A percentile compares a stretch with the other conserved stretches of the same genome.
phyloP scores from a whole-genome alignment of 192 early-diverging fungal species.

The Backusella westeae region DNA sequence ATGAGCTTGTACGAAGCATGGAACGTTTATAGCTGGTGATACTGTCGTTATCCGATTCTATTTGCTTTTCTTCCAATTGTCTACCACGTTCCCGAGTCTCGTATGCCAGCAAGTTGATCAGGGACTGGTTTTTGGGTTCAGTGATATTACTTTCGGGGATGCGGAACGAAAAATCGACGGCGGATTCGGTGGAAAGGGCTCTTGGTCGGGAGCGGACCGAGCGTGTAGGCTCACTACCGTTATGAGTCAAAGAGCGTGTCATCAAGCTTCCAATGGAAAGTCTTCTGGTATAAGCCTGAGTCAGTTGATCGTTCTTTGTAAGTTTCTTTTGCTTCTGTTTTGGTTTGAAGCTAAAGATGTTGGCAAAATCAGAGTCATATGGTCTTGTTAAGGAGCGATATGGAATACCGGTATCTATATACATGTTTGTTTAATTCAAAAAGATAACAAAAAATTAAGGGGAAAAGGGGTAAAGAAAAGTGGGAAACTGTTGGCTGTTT shows the following conservation, averaged over 20 bases:
- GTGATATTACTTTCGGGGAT: not conserved
- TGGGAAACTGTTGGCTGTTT: not conserved
- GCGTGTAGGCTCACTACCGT: not conserved
- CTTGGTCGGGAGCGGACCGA: not conserved
- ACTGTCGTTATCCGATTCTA: not conserved
- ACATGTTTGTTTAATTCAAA: slow-evolving; percentile 2
- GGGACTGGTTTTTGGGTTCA: not conserved
- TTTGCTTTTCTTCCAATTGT: not conserved
- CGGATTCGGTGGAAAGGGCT: not conserved
- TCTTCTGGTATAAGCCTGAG: not conserved
- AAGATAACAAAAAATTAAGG: not conserved
- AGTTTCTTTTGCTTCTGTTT: not conserved
- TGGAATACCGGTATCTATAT: slow-evolving; percentile 27
- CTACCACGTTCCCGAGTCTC: not conserved
- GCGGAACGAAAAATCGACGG: not conserved
- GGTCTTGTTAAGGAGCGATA: slow-evolving; percentile 25
- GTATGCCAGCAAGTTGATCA: not conserved
- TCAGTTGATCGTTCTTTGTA: not conserved
- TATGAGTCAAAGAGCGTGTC: not conserved
- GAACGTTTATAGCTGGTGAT: not conserved
- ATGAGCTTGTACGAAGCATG: slow-evolving; percentile 3
- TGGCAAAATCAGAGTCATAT: slow-evolving; percentile 22
- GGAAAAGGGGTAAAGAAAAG: not conserved
- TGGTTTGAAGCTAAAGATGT: slow-evolving; percentile 27
- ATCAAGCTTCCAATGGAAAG: slow-evolving; percentile 4